A percentile compares a stretch with the other conserved stretches of the same genome.
These are phyloP conservation scores for Westerdykella ornata DNA, from an alignment of 2,329 filamentous ascomycete species.

Conservation along the genomic window DNA sequence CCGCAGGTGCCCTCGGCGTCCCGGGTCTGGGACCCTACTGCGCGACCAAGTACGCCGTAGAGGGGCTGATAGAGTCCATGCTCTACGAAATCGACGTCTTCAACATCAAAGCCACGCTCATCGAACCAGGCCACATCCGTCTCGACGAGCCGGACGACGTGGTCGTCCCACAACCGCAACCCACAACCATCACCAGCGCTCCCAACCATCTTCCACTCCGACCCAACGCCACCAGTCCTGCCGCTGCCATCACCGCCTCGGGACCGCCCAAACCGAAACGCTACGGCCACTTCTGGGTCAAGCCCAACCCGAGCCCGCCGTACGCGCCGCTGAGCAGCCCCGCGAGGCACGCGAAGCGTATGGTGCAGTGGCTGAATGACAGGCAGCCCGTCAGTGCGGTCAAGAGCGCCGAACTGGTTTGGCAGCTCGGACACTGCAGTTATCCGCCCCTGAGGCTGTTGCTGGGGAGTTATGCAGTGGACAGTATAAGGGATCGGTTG, in stretches of 20 bases:
- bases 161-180: conserved; percentile 7
- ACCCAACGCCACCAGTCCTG: background rate
- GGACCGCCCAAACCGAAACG: conserved; percentile 53
- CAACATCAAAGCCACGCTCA: conserved; percentile 87
- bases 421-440: conserved; percentile 90
- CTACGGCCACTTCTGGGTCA: conserved; percentile 90
- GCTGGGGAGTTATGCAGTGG: conserved; percentile 89
- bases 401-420: conserved; percentile 87
- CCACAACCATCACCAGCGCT: conserved; percentile 7
- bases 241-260: background rate
- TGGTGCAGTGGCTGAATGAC: conserved; percentile 92
- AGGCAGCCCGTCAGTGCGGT: conserved; percentile 87
- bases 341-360: conserved; percentile 78
- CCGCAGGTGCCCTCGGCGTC: conserved; percentile 84
- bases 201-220: background rate
- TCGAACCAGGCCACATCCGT: conserved; percentile 82
- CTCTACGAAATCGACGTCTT: conserved; percentile 89
- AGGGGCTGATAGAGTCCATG: conserved; percentile 93
- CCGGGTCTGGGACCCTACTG: conserved; percentile 91
- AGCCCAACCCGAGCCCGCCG: conserved; percentile 66
- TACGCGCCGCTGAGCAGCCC: conserved; percentile 74
- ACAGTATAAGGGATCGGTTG: conserved; percentile 86
- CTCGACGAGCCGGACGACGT: conserved; percentile 67
- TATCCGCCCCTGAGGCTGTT: conserved; percentile 82
- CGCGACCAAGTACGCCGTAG: conserved; percentile 94